Percentiles rank a stretch among this genome's conserved stretches.
Evolutionary conservation across 192 early-diverging fungal species (phyloP).

Genomic region (Mortierella hygrophila): DNA sequence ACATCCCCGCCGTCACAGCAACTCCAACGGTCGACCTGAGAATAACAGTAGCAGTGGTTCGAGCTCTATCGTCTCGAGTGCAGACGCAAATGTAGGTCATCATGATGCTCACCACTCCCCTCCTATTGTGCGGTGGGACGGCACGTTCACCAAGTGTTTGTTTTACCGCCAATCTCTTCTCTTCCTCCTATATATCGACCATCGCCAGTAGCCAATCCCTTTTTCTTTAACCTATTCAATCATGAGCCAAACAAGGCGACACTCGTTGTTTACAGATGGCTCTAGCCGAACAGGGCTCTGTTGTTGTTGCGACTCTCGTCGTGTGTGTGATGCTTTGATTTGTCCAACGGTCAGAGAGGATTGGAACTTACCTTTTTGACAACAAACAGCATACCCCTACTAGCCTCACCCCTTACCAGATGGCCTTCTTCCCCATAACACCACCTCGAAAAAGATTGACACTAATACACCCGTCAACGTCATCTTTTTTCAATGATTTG

Average conservation of each 20-base stretch:
- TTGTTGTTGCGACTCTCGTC: not conserved
- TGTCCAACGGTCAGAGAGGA: constrained; percentile 2
- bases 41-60: not conserved
- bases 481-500: not conserved
- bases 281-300: not conserved
- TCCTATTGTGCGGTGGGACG: not conserved
- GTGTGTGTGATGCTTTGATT: constrained; percentile 2
- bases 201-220: not conserved
- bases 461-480: not conserved
- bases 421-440: not conserved
- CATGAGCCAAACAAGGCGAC: not conserved
- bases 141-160: not conserved
- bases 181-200: not conserved
- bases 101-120: not conserved
- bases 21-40: constrained; percentile 2
- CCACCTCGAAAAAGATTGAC: not conserved
- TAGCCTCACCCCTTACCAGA: not conserved
- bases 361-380: not conserved
- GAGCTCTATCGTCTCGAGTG: not conserved
- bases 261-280: not conserved
- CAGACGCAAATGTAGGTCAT: constrained; percentile 37
- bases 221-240: not conserved
- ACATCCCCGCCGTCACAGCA: constrained; percentile 3
- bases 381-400: not conserved
- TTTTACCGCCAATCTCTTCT: not conserved